Percentiles rank a stretch among this genome's conserved stretches.
Evolutionary conservation across 2,329 filamentous ascomycete genomes (phyloP).

Genomic region (Exophiala sp.): DNA sequence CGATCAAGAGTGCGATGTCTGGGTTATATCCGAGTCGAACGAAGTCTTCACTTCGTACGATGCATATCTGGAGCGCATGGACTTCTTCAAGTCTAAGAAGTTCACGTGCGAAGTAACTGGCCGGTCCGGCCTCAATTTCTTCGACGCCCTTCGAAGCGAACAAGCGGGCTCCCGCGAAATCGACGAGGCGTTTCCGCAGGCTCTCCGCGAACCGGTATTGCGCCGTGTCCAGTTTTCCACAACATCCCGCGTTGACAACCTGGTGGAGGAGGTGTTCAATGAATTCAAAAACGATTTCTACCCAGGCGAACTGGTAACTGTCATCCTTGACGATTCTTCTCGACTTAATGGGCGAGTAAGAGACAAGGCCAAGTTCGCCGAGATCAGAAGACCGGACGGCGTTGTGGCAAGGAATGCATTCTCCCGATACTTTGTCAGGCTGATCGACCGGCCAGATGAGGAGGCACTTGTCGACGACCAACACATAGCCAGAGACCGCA

Average conservation of each 20-base stretch:
- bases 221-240: constrained; percentile 89
- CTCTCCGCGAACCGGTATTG: constrained; percentile 84
- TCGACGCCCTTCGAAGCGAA: constrained; percentile 88
- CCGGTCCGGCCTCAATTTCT: constrained; percentile 85
- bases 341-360: constrained; percentile 70
- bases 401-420: constrained; percentile 64
- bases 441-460: constrained; percentile 66
- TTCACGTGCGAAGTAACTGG: constrained; percentile 97
- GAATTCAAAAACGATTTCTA: constrained; percentile 84
- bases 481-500: constrained; percentile 81
- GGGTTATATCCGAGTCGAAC: constrained; percentile 83
- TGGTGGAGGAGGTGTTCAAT: constrained; percentile 43
- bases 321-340: constrained; percentile 61
- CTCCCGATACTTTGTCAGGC: constrained; percentile 75
- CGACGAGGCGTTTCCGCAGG: constrained; percentile 85
- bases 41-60: constrained; percentile 90
- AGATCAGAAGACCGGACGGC: constrained; percentile 61
- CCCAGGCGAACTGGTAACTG: constrained; percentile 78
- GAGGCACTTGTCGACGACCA: constrained; percentile 77
- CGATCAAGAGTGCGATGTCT: constrained; percentile 83
- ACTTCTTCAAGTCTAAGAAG: constrained; percentile 50
- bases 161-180: constrained; percentile 72
- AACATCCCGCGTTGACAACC: constrained; percentile 80
- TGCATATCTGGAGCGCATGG: constrained; percentile 67
- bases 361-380: constrained; percentile 76